Evolutionary conservation across 371 early-diverging fungal genomes (phyloP).

Genomic region (Mortierella sp.): DNA sequence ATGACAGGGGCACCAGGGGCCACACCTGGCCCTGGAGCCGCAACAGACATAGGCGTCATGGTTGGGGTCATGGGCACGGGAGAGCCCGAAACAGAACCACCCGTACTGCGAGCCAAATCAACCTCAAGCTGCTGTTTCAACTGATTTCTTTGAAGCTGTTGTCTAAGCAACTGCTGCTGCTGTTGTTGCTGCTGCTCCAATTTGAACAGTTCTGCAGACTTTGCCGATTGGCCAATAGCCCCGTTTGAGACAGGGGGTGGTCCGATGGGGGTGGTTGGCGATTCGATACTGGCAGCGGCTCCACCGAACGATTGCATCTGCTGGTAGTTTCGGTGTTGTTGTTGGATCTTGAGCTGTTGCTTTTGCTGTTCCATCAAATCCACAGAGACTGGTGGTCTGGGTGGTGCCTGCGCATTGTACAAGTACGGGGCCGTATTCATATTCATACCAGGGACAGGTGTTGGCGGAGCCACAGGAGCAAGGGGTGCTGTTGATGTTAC

Average conservation of each 20-base stretch:
- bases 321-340: constrained; percentile 49
- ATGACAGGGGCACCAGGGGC: constrained; percentile 3
- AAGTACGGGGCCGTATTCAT: no score
- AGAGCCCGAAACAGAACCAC: not conserved
- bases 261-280: no score
- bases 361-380: constrained; percentile 52
- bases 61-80: not conserved
- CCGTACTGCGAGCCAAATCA: constrained; percentile 28
- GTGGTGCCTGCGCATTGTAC: no score
- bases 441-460: no score
- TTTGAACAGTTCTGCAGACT: constrained; percentile 11
- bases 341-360: constrained; percentile 51
- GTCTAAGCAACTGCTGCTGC: constrained; percentile 39
- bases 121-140: constrained; percentile 32
- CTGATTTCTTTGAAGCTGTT: constrained; percentile 40
- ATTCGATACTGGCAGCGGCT: constrained; percentile 22
- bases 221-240: not conserved
- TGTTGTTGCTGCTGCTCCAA: constrained; percentile 43
- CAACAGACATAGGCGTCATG: not conserved
- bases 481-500: no score
- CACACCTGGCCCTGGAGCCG: no score
- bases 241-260: no score
- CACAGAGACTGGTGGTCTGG: not conserved
- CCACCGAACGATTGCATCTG: constrained; percentile 47
- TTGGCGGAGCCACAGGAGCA: no score